These are phyloP conservation scores for Teunomyces cretensis DNA, from an alignment of 805 yeast genomes.

Conservation along the genomic window DNA sequence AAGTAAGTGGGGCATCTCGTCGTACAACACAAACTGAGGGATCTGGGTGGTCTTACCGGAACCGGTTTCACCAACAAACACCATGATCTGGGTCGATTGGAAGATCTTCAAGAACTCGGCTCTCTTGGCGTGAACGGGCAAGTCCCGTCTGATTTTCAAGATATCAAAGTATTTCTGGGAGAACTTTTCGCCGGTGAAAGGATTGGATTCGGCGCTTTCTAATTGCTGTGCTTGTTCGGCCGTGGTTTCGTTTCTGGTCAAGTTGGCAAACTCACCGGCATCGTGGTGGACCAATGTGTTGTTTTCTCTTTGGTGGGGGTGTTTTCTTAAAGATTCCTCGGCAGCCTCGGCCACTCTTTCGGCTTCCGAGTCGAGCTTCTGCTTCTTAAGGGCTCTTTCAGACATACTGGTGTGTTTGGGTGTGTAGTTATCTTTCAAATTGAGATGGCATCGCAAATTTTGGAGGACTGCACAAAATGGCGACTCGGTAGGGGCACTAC, in stretches of 20 bases:
- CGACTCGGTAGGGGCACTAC: neutral
- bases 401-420: conserved; percentile 6
- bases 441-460: conserved; percentile 5
- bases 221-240: conserved; percentile 58
- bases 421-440: conserved; percentile 7
- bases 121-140: conserved; percentile 94
- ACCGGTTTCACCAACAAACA: conserved; percentile 98
- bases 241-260: conserved; percentile 63
- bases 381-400: conserved; percentile 50
- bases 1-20: conserved; percentile 84
- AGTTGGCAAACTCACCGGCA: conserved; percentile 59
- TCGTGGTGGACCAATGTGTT: conserved; percentile 53
- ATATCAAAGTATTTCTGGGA: conserved; percentile 73
- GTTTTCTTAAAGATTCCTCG: conserved; percentile 49
- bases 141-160: conserved; percentile 71
- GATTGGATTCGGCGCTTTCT: conserved; percentile 63
- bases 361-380: conserved; percentile 53
- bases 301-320: conserved; percentile 43
- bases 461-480: neutral
- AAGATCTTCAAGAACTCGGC: conserved; percentile 81
- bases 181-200: conserved; percentile 72
- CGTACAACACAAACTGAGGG: conserved; percentile 91
- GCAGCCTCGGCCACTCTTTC: conserved; percentile 69
- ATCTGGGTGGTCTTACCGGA: conserved; percentile 98
- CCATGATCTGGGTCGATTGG: conserved; percentile 91